Evolutionary conservation across 2,329 filamentous ascomycete genomes (phyloP).

Genomic region (Colletotrichum falcatum): DNA sequence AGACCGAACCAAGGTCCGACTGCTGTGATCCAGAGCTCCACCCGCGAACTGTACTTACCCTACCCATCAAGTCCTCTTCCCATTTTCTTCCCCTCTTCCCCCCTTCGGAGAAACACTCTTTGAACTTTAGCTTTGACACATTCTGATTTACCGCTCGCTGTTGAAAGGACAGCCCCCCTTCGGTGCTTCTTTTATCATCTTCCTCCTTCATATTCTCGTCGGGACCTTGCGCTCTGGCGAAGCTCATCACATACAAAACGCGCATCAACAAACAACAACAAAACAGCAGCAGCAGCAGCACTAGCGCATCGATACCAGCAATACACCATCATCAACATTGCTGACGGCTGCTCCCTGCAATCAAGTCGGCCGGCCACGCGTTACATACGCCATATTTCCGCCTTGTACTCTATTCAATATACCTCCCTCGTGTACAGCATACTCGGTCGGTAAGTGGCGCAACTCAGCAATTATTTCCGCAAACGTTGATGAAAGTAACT

Average conservation of each 20-base stretch:
- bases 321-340: neutral
- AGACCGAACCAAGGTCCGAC: conserved; percentile 16
- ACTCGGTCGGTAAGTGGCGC: conserved; percentile 33
- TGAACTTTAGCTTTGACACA: conserved; percentile 25
- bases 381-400: neutral
- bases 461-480: conserved; percentile 9
- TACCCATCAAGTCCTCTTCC: conserved; percentile 9
- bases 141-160: conserved; percentile 1
- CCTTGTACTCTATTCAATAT: neutral
- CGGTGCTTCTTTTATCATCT: conserved; percentile 4
- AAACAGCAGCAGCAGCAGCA: neutral
- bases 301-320: neutral
- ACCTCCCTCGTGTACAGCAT: neutral
- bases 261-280: conserved; percentile 1
- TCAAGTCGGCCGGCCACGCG: neutral
- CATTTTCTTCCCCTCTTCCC: conserved; percentile 17
- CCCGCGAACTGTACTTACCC: conserved; percentile 29
- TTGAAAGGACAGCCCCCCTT: neutral
- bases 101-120: conserved; percentile 9
- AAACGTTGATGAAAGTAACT: conserved; percentile 32
- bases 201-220: neutral
- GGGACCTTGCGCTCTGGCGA: neutral
- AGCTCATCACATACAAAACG: neutral
- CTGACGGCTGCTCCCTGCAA: neutral
- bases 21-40: conserved; percentile 22